Conservation (phyloP, 495 filamentous ascomycete species). For the Tuber magnatum region DNA sequence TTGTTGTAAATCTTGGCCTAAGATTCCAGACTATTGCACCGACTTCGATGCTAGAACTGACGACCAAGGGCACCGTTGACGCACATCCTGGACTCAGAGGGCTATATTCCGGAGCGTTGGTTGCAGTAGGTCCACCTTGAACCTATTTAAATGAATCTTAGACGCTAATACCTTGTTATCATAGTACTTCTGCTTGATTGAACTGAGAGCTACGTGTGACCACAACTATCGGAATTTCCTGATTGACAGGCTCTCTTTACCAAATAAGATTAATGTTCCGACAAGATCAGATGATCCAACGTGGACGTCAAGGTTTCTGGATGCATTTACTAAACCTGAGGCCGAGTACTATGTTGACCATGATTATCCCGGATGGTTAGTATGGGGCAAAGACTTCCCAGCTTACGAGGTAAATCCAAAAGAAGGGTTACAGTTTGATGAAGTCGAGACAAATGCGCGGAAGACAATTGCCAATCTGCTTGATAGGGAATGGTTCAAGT, state of each 20-base stretch:
- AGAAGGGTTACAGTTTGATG: constrained; percentile 71
- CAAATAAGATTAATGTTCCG: constrained; percentile 64
- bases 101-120: constrained; percentile 71
- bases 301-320: constrained; percentile 71
- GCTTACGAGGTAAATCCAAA: constrained; percentile 64
- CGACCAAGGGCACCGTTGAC: constrained; percentile 77
- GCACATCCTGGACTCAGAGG: constrained; percentile 77
- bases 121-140: constrained; percentile 44
- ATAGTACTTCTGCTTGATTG: constrained; percentile 66
- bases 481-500: constrained; percentile 74
- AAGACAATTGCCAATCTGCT: constrained; percentile 72
- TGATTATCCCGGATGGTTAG: constrained; percentile 94
- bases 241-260: constrained; percentile 62
- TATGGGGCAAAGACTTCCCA: constrained; percentile 79
- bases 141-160: not conserved
- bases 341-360: constrained; percentile 83
- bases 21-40: constrained; percentile 83
- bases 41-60: constrained; percentile 72
- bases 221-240: constrained; percentile 84
- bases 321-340: constrained; percentile 63
- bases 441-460: constrained; percentile 67
- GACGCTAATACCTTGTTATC: constrained; percentile 5
- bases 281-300: constrained; percentile 64
- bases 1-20: constrained; percentile 78
- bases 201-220: constrained; percentile 73